Conservation (phyloP, 2,329 filamentous ascomycete species). For the Alternaria novae-zelandiae region DNA sequence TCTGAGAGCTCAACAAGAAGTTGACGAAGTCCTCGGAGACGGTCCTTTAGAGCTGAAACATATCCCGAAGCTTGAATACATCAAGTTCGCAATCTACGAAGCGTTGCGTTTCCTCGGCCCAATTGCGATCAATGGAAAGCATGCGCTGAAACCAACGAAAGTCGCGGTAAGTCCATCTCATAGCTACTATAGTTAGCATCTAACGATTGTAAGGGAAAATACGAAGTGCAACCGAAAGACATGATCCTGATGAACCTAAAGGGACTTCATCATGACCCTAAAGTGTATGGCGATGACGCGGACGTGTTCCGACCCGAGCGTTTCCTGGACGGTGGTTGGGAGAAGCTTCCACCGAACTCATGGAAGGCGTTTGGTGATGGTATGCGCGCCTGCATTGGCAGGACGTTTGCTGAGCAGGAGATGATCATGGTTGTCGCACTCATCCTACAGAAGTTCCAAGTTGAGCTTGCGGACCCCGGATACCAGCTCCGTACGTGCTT, state of each 20-base stretch:
- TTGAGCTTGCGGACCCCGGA: slow-evolving; percentile 65
- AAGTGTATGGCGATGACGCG: slow-evolving; percentile 11
- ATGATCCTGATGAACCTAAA: slow-evolving; percentile 7
- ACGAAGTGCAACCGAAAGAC: slow-evolving; percentile 7
- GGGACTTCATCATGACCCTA: slow-evolving; percentile 8
- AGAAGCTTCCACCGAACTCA: slow-evolving; percentile 8
- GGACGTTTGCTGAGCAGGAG: slow-evolving; percentile 78
- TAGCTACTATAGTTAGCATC: not conserved
- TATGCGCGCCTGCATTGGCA: slow-evolving; percentile 72
- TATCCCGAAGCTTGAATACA: not conserved
- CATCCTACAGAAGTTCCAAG: slow-evolving; percentile 74
- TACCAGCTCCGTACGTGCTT: slow-evolving; percentile 56
- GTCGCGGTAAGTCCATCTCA: slow-evolving; percentile 1
- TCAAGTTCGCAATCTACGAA: slow-evolving; percentile 11
- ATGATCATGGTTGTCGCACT: slow-evolving; percentile 29
- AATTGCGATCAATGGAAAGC: slow-evolving; percentile 5
- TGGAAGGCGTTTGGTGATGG: slow-evolving; percentile 73
- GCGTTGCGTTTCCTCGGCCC: slow-evolving; percentile 8
- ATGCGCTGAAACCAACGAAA: slow-evolving; percentile 5
- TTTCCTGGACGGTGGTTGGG: slow-evolving; percentile 9
- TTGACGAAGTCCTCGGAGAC: slow-evolving; percentile 10
- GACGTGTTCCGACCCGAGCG: slow-evolving; percentile 12
- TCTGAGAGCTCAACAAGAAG: slow-evolving; percentile 9
- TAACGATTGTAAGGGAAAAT: slow-evolving; percentile 2
- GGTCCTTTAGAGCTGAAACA: slow-evolving; percentile 2